Conservation (phyloP, 768 basidiomycete species). For the Austroboletus eburneus region DNA sequence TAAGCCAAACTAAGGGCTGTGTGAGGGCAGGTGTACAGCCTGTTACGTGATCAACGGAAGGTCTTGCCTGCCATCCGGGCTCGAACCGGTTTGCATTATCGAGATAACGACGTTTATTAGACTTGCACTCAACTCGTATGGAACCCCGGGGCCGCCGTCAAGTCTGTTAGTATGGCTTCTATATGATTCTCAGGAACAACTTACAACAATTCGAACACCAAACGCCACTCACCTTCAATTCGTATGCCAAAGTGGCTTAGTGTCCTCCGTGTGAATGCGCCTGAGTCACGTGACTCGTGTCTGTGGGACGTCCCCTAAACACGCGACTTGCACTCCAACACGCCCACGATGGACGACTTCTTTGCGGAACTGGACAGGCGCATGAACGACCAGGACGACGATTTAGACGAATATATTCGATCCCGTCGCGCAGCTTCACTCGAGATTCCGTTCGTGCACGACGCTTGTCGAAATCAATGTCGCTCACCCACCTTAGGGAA, state of each 20-base stretch:
- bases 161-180: neutral
- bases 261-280: conserved; percentile 1
- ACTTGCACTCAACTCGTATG: too few relatives aligned
- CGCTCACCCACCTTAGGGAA: too few relatives aligned
- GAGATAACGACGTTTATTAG: too few relatives aligned
- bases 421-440: conserved; percentile 21
- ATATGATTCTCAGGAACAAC: conserved; percentile 18
- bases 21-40: conserved; percentile 17
- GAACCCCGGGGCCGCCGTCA: too few relatives aligned
- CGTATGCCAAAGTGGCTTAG: too few relatives aligned
- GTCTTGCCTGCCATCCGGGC: too few relatives aligned
- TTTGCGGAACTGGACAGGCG: conserved; percentile 52
- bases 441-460: conserved; percentile 19
- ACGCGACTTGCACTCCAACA: neutral
- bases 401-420: conserved; percentile 44
- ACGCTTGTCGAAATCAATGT: too few relatives aligned
- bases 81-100: too few relatives aligned
- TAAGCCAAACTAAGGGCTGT: conserved; percentile 13
- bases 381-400: conserved; percentile 53
- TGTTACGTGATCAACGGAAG: conserved; percentile 31
- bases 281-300: conserved; percentile 19
- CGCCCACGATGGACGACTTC: conserved; percentile 42
- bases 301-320: too few relatives aligned
- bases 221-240: too few relatives aligned
- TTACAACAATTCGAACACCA: too few relatives aligned